phyloP scores from a whole-genome alignment of 1,284 basidiomycete species.

The Pascua guehoae region DNA sequence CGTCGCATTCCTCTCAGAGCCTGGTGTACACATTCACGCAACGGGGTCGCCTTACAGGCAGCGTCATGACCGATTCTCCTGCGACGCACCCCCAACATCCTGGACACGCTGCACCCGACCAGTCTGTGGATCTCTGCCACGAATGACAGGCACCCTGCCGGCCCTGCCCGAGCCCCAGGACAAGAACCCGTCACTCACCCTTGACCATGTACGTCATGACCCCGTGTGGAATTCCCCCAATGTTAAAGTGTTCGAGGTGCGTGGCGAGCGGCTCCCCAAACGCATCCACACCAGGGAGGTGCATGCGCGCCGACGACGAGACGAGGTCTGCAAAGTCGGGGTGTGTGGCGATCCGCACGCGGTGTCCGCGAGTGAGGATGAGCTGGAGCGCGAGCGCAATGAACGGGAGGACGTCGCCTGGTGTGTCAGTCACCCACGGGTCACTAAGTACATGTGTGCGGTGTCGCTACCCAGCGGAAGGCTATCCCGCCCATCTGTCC shows the following conservation, averaged over 20 bases:
- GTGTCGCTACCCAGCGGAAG: too few relatives aligned
- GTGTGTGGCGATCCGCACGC: conserved; percentile 65
- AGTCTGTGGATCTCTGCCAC: too few relatives aligned
- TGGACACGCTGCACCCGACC: too few relatives aligned
- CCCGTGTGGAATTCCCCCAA: conserved; percentile 44
- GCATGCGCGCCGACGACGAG: conserved; percentile 49
- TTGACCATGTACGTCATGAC: conserved; percentile 49
- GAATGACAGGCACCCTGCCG: too few relatives aligned
- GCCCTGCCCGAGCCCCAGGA: neutral
- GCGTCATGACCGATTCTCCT: too few relatives aligned
- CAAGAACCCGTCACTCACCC: conserved; percentile 40
- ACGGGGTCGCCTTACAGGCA: too few relatives aligned
- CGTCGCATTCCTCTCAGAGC: too few relatives aligned
- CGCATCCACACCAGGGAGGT: conserved; percentile 54
- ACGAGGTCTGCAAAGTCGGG: conserved; percentile 62
- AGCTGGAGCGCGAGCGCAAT: conserved; percentile 61
- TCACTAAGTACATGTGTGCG: too few relatives aligned
- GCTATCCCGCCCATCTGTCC: neutral
- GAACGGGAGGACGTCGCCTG: conserved; percentile 69
- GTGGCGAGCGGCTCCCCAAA: conserved; percentile 45
- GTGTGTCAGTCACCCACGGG: neutral
- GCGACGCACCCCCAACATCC: too few relatives aligned
- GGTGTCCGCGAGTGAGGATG: conserved; percentile 56
- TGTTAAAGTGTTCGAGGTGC: conserved; percentile 39
- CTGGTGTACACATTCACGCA: too few relatives aligned